A percentile compares a stretch with the other conserved stretches of the same genome.
These are phyloP conservation scores for Amaranthus tricolor DNA, from an alignment of 179 eudicot genomes.

Conservation along the genomic window DNA sequence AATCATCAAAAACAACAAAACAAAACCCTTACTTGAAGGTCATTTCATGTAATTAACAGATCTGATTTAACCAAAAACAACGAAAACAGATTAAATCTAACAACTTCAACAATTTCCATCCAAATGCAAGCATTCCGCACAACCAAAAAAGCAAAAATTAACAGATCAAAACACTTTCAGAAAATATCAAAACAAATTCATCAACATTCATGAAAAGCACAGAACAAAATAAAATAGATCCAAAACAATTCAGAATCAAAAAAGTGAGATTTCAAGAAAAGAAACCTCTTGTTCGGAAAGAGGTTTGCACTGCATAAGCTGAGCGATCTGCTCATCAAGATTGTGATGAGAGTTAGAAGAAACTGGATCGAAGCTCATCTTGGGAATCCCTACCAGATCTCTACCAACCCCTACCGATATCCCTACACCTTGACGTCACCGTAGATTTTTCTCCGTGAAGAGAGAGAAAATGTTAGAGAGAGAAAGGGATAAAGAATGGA, in stretches of 20 bases:
- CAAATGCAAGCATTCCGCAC: background rate
- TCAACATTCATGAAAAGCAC: background rate
- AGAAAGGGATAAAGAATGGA: slow-evolving; percentile 4
- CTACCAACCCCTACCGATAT: slow-evolving; percentile 11
- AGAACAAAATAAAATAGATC: background rate
- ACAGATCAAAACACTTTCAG: slow-evolving; percentile 20
- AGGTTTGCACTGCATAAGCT: slow-evolving; percentile 96
- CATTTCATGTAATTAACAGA: slow-evolving; percentile 16
- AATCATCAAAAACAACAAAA: background rate
- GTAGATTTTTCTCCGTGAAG: background rate
- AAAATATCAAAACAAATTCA: slow-evolving; percentile 2
- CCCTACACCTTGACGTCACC: slow-evolving; percentile 9
- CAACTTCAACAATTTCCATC: background rate
- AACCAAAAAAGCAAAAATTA: background rate
- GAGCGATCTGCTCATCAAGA: slow-evolving; percentile 82
- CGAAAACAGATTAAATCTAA: slow-evolving; percentile 7
- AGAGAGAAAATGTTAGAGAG: slow-evolving; percentile 14
- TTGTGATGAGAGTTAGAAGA: slow-evolving; percentile 55
- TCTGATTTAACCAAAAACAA: slow-evolving; percentile 13
- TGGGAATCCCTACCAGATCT: slow-evolving; percentile 32
- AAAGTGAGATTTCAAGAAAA: slow-evolving; percentile 2
- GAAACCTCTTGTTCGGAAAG: slow-evolving; percentile 74
- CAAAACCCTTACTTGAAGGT: background rate
- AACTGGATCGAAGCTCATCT: slow-evolving; percentile 70
- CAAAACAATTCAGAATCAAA: background rate